Base-by-base conservation (phyloP, 768 basidiomycete genomes). In the Gymnopilus dilepis region DNA sequence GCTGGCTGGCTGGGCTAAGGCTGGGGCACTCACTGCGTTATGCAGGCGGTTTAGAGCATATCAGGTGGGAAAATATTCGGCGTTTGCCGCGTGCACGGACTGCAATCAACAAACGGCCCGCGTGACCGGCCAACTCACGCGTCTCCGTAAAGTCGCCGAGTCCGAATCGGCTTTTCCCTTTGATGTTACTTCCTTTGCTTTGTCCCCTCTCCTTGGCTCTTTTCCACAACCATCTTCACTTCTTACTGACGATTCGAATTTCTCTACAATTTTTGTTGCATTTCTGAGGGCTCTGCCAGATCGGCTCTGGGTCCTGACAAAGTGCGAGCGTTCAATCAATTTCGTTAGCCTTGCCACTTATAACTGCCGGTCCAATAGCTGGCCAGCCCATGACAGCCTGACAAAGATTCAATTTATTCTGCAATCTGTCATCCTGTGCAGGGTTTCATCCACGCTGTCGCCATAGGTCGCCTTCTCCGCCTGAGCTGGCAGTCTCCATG, bases 61-160 rank as follows among this genome's bases (percentile, higher is more conserved):
- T 66, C 67, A 64, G 63, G 41, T 72, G 71, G 69, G 71, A 72
- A 72, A 55, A 51, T 47, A 38, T 41, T 62, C 71, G 71, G 69
- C 61, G 38, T 17, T 58, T 58, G 50, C 71, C 71, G 68, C 54
- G 65, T 67, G 71, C 71, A 70, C 71, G 67, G 69, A 72, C 69
- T 54, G 55, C 65, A 59, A 52, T 67, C 64, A 62, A 63, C 68
- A 59, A 45, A 21, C 68, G 67, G 68, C 56, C 70, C 64, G 66
- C 60, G 61, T 52, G 56, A 31, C 57, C 50, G 28, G 33, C 56
- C n/a, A 40, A 41, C 54, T 52, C 48, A 42, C 41, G 37, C 48
- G n/a, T 22, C 28, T 30, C 40, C 34, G 34, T 13, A 6, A 37
- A 37, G 34, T 37, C 34, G 6, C 43, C 43, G 43, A 42, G 3